Percentiles rank a stretch among this genome's conserved stretches.
Evolutionary conservation across 106 monocot genomes (phyloP).

Genomic region (Acorus gramineus): DNA sequence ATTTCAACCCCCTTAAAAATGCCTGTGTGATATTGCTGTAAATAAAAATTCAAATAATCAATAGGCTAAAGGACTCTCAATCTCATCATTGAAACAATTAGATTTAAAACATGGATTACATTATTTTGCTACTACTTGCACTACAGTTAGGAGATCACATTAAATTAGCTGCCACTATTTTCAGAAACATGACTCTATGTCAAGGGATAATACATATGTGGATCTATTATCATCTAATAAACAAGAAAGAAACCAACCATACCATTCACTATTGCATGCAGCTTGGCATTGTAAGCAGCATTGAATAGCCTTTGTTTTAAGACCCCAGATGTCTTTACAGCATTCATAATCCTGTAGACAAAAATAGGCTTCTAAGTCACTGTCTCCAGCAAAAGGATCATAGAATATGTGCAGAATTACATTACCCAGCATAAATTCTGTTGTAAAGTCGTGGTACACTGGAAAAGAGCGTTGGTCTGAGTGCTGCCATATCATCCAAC

Average conservation of each 20-base stretch:
- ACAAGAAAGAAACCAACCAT: not conserved
- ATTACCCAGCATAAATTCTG: slow-evolving; percentile 91
- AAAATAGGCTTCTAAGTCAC: not conserved
- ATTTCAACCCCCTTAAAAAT: no score
- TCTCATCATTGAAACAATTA: no score
- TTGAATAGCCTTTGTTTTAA: slow-evolving; percentile 73
- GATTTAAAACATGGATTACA: no score
- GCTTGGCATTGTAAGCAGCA: slow-evolving; percentile 80
- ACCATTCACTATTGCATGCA: slow-evolving; percentile 78
- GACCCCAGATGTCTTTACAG: slow-evolving; percentile 82
- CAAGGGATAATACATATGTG: no score
- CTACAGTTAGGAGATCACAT: no score
- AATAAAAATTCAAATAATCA: not conserved
- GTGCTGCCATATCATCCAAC: slow-evolving; percentile 83
- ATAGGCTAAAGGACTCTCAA: not conserved
- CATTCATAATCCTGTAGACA: slow-evolving; percentile 65
- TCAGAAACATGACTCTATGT: no score
- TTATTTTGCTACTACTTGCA: no score
- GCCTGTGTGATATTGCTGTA: not conserved
- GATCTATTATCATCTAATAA: no score
- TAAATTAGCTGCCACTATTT: no score
- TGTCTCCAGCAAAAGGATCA: no score
- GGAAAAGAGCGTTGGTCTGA: slow-evolving; percentile 77
- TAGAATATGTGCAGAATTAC: not conserved
- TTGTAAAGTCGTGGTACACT: slow-evolving; percentile 94